Conservation (phyloP, 73 alveolate genomes). For the Symbiodinium natans region DNA sequence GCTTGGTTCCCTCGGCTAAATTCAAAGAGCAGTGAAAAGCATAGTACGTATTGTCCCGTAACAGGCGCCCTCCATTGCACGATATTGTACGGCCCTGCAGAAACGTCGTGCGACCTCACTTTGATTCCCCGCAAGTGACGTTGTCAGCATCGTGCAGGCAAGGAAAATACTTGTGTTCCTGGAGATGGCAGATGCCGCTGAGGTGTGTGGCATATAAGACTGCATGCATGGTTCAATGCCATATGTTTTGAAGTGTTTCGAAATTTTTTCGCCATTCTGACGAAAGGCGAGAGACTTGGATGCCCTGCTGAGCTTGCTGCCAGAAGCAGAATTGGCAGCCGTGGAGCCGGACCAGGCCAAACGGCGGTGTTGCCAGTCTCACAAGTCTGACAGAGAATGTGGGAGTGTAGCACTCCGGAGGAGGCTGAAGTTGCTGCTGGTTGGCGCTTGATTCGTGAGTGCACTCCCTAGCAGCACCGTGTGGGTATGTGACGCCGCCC, state of each 20-base stretch:
- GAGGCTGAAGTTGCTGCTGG: slow-evolving; percentile 37
- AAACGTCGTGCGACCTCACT: too few relatives aligned
- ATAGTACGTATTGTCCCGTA: too few relatives aligned
- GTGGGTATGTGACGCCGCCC: too few relatives aligned
- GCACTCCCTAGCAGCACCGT: too few relatives aligned
- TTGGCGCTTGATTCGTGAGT: slow-evolving; percentile 75
- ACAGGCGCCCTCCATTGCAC: too few relatives aligned
- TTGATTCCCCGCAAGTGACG: too few relatives aligned
- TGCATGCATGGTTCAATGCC: not conserved
- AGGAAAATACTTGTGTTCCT: slow-evolving; percentile 32
- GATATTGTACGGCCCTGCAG: too few relatives aligned
- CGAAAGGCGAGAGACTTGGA: slow-evolving; percentile 50
- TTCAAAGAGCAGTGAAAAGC: too few relatives aligned
- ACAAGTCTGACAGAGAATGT: not conserved
- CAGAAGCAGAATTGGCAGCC: slow-evolving; percentile 55
- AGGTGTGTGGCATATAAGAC: not conserved
- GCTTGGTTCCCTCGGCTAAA: too few relatives aligned
- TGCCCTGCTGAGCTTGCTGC: slow-evolving; percentile 40
- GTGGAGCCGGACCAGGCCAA: slow-evolving; percentile 10
- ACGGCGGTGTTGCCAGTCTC: not conserved
- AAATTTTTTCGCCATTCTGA: not conserved
- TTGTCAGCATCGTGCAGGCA: too few relatives aligned
- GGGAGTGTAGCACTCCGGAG: not conserved
- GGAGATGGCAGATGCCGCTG: slow-evolving; percentile 75
- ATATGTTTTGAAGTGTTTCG: not conserved